Evolutionary conservation across 108 stramenopile genomes (phyloP), one percentile per base, ranked within the genome.

Genomic region (Skeletonema menzelii): DNA sequence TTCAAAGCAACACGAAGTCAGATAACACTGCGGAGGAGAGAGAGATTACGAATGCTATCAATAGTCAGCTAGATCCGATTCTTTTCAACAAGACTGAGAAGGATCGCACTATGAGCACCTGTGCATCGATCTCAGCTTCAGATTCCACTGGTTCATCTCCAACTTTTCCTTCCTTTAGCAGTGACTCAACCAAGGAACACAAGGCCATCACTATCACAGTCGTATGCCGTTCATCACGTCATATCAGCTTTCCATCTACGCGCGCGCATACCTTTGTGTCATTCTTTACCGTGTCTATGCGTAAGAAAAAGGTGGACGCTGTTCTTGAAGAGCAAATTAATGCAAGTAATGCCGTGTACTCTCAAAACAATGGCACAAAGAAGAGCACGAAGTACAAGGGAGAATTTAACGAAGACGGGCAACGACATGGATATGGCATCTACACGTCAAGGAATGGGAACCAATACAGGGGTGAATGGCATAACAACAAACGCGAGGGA

Each of bases 381-480:
- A 55, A 59, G 42, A 68, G 19, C 14, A 69, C 49, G 65, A 79
- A 72, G 59, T 79, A 79, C 63, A 59, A 63, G 12, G 78, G 78
- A 30, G 78, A 79, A 10, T 68, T 63, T 17, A 79, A 79, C 63
- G 53, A 67, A 62, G 53, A 61, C 15, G 65, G 66, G 2, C 60
- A 79, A 56, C 32, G 71, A n/a, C 78, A 79, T 63, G 78, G 78
- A 14, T 79, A 79, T 59, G 78, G 78, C 5, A 70, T 79, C 8
- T 72, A 79, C 67, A 72, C 24, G 10, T 62, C 59, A n/a, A 79
- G 72, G 49, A 79, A 79, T 59, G 78, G 71, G 0, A 79, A 79
- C 40, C 53, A 72, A 26, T 79, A 79, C 26, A 38, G 65, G 34
- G 78, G 78, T n/a, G 78, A 79, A 31, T 79, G 78, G 78, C 59